Conservation (phyloP, 345 rosid species). For the Brassica rapa region DNA sequence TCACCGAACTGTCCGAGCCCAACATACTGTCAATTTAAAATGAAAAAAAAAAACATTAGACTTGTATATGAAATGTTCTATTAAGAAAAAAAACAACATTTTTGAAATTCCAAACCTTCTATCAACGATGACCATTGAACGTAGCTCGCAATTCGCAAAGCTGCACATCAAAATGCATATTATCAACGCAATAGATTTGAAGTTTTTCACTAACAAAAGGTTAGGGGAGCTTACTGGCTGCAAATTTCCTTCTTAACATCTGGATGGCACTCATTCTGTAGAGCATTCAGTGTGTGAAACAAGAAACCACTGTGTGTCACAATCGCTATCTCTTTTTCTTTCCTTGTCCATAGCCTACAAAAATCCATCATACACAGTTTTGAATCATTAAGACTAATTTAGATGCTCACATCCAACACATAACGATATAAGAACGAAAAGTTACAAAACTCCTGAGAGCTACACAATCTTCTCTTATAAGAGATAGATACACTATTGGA, state of each 20-base stretch:
- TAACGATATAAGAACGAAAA: background rate
- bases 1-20: background rate
- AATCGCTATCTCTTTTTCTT: conserved; percentile 95
- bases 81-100: background rate
- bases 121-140: conserved; percentile 87
- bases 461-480: background rate
- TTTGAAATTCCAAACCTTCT: conserved; percentile 53
- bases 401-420: background rate
- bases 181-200: background rate
- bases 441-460: conserved; percentile 12
- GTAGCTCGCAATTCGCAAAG: conserved; percentile 95
- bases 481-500: background rate
- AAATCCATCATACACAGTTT: conserved; percentile 5
- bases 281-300: conserved; percentile 67
- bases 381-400: background rate
- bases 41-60: background rate
- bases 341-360: conserved; percentile 91
- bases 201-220: background rate
- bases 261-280: conserved; percentile 82
- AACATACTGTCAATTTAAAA: background rate
- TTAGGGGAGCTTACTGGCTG: conserved; percentile 56
- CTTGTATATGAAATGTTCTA: background rate
- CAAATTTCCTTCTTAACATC: conserved; percentile 72
- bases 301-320: conserved; percentile 97
- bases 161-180: conserved; percentile 47